Base-by-base conservation (phyloP, 371 early-diverging fungal genomes). In the Mucor plumbeus region DNA sequence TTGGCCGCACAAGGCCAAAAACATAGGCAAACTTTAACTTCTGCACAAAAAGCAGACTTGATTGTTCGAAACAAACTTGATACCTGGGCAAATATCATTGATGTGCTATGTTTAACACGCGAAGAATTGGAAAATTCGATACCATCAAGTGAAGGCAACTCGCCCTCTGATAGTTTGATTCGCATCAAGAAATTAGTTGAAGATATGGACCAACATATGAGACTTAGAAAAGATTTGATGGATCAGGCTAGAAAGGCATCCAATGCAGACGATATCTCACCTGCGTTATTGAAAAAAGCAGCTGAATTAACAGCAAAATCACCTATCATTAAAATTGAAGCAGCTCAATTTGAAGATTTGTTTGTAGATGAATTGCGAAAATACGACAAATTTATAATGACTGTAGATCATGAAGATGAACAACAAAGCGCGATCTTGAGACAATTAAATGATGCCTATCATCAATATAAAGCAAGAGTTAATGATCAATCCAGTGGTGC, bases 331-430 rank as follows among this genome's bases (percentile, higher is more conserved):
- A 89, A 90, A 68, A 88, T 92, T 58, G 93, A 92, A 67, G 84
- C 90, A n/a, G 89, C 90, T n/a, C 91, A 91, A 60, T 92, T 92
- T 64, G 92, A 92, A 64, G 89, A 89, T 10, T 65, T 91, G 47
- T 93, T 94, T 79, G 82, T 79, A 19, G 85, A 89, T 57, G 83
- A 88, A 19, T 64, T 94, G 36, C 78, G 86, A 58, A 88, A 87
- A 66, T 95, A 94, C 54, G 88, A 89, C 62, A 75, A 76, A 3
- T 88, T 86, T 71, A 63, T 87, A n/a, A 82, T 89, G 66, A 74
- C 80, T 11, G 84, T 87, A 26, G 87, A 91, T 63, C 65, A 82
- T 0, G 83, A 85, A 40, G 86, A 87, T 13, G 80, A 78, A 31
- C 66, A 65, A 17, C 95, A 95, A 65, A 80, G 73, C 10, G 80